Evolutionary conservation across 768 basidiomycete species (phyloP), one percentile per base, ranked within the genome.

Genomic region (Paxillus involutus): DNA sequence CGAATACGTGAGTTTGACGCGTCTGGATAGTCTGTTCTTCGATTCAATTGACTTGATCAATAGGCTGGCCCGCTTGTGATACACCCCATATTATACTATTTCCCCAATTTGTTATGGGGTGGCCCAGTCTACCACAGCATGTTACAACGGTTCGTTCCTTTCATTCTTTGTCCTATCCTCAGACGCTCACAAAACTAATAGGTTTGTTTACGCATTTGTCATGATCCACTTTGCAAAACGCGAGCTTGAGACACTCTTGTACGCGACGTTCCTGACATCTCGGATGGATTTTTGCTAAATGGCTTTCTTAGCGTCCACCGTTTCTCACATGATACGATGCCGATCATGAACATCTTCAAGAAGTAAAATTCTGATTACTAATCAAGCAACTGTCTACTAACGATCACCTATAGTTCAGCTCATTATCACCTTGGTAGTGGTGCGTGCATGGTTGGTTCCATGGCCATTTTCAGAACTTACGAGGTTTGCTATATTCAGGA

Each of bases 241-340:
- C 49, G 93, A 96, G 65, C 70, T 92, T 17, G 97, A 99, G 73
- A 94, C 97, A 3, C 53, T 95, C 4, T 96, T 94, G 91, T 90
- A 51, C 52, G 87, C 69, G n/a, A 30, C 58, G 33, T n/a, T 33
- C 3, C 26, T 13, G 14, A 3, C 41, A 16, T 41, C 11, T 26
- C 30, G 53, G 24, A 26, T 19, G 29, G 12, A 24, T 16, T 44
- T 13, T 21, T 4, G 29, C 44, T 58, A 45, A 11, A 48, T 42
- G 9, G 36, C 10, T 32, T n/a, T 43, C 19, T 44, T 19, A 92
- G 90, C 64, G 83, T 99, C 2, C 97, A 99, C 69, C 89, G 91
- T 11, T 98, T 98, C 79, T 98, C 94, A 30, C 84, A 94, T 72
- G 89, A 85, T 2, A 97, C 96, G 0, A 96, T 98, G 90, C 97